Evolutionary conservation across 2,329 filamentous ascomycete genomes (phyloP).

Genomic region (Clarireedia homoeocarpa): DNA sequence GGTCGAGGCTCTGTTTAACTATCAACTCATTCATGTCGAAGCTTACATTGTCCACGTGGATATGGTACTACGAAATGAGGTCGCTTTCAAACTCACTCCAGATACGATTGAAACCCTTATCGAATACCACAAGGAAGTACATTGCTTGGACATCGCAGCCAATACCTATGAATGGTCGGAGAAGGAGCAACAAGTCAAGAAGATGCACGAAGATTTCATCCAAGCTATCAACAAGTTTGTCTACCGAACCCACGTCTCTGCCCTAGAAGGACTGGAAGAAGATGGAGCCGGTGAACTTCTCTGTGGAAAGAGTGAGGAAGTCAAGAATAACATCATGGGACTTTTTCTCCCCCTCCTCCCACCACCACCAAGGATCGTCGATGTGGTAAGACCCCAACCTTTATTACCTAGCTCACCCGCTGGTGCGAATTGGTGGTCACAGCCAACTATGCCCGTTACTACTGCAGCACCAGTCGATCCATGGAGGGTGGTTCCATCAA

Average conservation of each 20-base stretch:
- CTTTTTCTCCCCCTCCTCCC: constrained; percentile 82
- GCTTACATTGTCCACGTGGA: constrained; percentile 98
- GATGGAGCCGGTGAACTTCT: constrained; percentile 91
- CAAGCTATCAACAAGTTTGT: constrained; percentile 97
- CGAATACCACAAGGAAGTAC: constrained; percentile 93
- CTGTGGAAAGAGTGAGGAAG: constrained; percentile 84
- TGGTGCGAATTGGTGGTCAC: constrained; percentile 73
- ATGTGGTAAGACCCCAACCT: constrained; percentile 79
- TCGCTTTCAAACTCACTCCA: constrained; percentile 93
- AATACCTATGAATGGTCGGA: constrained; percentile 92
- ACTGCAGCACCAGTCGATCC: constrained; percentile 69
- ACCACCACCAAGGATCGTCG: constrained; percentile 78
- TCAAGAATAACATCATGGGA: constrained; percentile 77
- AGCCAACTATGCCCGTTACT: constrained; percentile 54
- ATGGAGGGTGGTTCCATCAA: constrained; percentile 88
- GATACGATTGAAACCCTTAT: constrained; percentile 91
- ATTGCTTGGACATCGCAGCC: constrained; percentile 83
- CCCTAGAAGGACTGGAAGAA: constrained; percentile 92
- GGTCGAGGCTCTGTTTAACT: constrained; percentile 84
- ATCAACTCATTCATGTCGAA: constrained; percentile 86
- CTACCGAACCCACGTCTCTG: constrained; percentile 79
- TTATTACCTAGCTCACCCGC: constrained; percentile 76
- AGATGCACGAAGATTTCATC: constrained; percentile 92
- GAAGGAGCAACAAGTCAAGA: constrained; percentile 94
- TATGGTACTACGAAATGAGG: constrained; percentile 95